A percentile compares a stretch with the other conserved stretches of the same genome.
Evolutionary conservation across 257 asterid species (phyloP).

Genomic region (Solanum arcanum): DNA sequence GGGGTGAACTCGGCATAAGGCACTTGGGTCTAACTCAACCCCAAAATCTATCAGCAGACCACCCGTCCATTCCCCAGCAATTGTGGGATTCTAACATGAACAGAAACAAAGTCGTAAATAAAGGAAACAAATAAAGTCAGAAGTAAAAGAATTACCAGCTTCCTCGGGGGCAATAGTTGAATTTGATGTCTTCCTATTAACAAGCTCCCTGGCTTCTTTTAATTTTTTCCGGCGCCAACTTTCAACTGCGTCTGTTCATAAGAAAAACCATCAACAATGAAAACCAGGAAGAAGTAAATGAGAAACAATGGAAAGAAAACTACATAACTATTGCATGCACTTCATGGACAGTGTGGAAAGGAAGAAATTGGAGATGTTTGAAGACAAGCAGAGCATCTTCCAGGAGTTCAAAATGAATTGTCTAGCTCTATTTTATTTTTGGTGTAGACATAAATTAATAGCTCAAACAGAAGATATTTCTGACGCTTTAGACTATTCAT

Average conservation of each 20-base stretch:
- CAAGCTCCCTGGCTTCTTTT: conserved; percentile 39
- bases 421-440: neutral
- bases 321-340: neutral
- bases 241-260: conserved; percentile 49
- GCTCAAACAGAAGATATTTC: neutral
- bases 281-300: neutral
- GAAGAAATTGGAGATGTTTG: no score
- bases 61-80: neutral
- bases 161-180: conserved; percentile 52
- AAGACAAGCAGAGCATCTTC: neutral
- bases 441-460: neutral
- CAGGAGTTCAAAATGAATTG: neutral
- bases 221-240: conserved; percentile 60
- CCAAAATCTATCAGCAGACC: neutral
- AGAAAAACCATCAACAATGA: neutral
- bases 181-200: conserved; percentile 30
- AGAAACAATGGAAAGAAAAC: neutral
- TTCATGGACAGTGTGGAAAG: no score
- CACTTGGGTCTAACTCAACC: neutral
- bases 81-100: neutral
- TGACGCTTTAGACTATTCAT: neutral
- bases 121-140: neutral
- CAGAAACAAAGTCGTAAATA: neutral
- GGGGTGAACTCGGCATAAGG: neutral
- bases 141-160: conserved; percentile 36